Percentiles rank a stretch among this genome's conserved stretches.
phyloP scores from a whole-genome alignment of 257 asterid species.

The Buddleja alternifolia region DNA sequence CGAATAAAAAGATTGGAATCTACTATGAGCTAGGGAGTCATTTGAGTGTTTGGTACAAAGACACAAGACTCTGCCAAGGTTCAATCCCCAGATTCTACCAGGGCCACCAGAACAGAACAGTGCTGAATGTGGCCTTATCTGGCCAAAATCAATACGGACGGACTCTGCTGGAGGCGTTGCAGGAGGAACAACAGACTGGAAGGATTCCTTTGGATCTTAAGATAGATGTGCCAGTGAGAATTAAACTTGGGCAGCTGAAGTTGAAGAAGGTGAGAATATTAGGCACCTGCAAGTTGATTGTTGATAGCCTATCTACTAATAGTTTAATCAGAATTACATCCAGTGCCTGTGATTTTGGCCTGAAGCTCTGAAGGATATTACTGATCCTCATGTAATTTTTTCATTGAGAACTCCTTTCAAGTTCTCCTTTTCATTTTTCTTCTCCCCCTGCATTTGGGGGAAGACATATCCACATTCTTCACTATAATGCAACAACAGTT shows the following conservation, averaged over 20 bases:
- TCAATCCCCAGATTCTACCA: conserved; percentile 79
- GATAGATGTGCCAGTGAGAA: conserved; percentile 72
- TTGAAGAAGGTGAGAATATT: conserved; percentile 63
- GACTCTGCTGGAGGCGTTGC: conserved; percentile 77
- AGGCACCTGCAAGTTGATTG: conserved; percentile 74
- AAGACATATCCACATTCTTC: conserved; percentile 3
- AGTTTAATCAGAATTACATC: conserved; percentile 65
- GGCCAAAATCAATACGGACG: conserved; percentile 75
- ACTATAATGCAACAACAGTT: not conserved
- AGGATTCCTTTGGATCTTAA: conserved; percentile 78
- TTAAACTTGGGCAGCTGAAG: conserved; percentile 74
- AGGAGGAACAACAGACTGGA: conserved; percentile 82
- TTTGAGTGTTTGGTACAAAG: conserved; percentile 81
- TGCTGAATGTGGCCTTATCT: conserved; percentile 52
- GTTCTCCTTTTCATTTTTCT: not conserved
- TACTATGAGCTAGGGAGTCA: conserved; percentile 84
- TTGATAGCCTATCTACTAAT: conserved; percentile 75
- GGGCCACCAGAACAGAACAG: conserved; percentile 76
- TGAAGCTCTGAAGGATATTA: conserved; percentile 53
- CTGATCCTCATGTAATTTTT: not conserved
- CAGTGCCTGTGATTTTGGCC: conserved; percentile 70
- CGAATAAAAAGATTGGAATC: conserved; percentile 85
- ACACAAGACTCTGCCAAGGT: conserved; percentile 73
- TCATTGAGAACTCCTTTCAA: not conserved
- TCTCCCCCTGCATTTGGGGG: conserved; percentile 8